Evolutionary conservation across 495 filamentous ascomycete genomes (phyloP).

Genomic region (Aspergillus bridgeri): DNA sequence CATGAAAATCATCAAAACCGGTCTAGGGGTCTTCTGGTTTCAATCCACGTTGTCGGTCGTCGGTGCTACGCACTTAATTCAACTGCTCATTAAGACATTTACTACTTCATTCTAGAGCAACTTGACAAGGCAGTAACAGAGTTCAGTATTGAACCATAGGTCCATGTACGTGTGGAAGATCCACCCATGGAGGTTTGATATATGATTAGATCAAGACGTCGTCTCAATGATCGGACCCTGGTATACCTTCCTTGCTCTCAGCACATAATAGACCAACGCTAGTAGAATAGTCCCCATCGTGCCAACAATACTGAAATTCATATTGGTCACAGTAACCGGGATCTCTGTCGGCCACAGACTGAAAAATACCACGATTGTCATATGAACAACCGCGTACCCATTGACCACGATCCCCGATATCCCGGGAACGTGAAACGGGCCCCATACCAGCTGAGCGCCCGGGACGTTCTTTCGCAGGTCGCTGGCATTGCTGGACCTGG

Average conservation of each 20-base stretch:
- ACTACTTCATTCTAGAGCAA: no score
- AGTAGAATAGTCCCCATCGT: conserved; percentile 40
- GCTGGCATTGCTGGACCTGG: conserved; percentile 6
- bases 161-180: no score
- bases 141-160: no score
- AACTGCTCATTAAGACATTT: no score
- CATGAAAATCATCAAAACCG: no score
- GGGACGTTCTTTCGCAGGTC: conserved; percentile 22
- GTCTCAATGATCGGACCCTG: conserved; percentile 44
- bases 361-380: conserved; percentile 46
- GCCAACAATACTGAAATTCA: conserved; percentile 50
- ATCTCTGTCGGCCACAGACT: conserved; percentile 46
- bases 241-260: conserved; percentile 40
- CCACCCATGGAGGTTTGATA: no score
- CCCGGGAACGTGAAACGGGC: conserved; percentile 30
- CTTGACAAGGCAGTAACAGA: no score
- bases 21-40: no score
- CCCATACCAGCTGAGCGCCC: conserved; percentile 38
- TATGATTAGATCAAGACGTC: conserved; percentile 1
- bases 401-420: conserved; percentile 31
- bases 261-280: conserved; percentile 43
- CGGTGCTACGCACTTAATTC: no score
- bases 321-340: conserved; percentile 27
- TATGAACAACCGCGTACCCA: conserved; percentile 36
- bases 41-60: no score